Conservation (phyloP, 1,284 basidiomycete species). For the Cryptococcus sp. region DNA sequence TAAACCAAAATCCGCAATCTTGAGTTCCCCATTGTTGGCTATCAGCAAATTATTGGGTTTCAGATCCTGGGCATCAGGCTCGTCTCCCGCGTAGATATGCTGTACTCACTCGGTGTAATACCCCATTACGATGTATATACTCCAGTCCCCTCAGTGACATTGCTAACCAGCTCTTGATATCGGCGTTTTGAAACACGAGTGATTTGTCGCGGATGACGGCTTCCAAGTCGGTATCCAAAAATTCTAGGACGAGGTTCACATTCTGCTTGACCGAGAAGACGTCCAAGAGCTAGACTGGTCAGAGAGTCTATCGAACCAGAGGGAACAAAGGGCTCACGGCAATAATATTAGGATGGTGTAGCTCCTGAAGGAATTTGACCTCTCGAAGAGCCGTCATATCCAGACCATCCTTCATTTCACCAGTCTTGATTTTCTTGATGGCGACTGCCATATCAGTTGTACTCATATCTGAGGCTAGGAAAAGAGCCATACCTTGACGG, state of each 20-base stretch:
- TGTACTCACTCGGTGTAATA: slow-evolving; percentile 82
- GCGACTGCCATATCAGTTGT: slow-evolving; percentile 72
- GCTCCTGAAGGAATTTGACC: slow-evolving; percentile 92
- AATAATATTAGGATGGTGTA: slow-evolving; percentile 93
- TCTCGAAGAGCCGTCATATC: slow-evolving; percentile 99
- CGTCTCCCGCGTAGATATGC: not conserved
- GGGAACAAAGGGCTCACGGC: slow-evolving; percentile 56
- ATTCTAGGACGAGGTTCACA: slow-evolving; percentile 95
- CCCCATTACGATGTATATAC: slow-evolving; percentile 92
- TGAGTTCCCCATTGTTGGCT: slow-evolving; percentile 82
- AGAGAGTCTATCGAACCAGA: not conserved
- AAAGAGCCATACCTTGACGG: slow-evolving; percentile 33
- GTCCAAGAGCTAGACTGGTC: slow-evolving; percentile 75
- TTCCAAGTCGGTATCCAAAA: slow-evolving; percentile 95
- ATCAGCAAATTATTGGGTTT: slow-evolving; percentile 99
- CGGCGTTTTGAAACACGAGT: slow-evolving; percentile 86
- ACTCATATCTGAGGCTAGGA: not conserved
- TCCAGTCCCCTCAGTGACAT: slow-evolving; percentile 96
- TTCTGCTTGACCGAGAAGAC: slow-evolving; percentile 97
- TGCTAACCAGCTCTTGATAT: slow-evolving; percentile 98
- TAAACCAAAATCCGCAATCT: slow-evolving; percentile 98
- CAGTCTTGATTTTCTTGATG: slow-evolving; percentile 97
- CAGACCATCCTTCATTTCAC: slow-evolving; percentile 94
- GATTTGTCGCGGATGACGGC: slow-evolving; percentile 91
- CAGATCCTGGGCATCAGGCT: slow-evolving; percentile 63